Base-by-base conservation (phyloP, 352 stramenopile species). In the Globisporangium uncinulatum region DNA sequence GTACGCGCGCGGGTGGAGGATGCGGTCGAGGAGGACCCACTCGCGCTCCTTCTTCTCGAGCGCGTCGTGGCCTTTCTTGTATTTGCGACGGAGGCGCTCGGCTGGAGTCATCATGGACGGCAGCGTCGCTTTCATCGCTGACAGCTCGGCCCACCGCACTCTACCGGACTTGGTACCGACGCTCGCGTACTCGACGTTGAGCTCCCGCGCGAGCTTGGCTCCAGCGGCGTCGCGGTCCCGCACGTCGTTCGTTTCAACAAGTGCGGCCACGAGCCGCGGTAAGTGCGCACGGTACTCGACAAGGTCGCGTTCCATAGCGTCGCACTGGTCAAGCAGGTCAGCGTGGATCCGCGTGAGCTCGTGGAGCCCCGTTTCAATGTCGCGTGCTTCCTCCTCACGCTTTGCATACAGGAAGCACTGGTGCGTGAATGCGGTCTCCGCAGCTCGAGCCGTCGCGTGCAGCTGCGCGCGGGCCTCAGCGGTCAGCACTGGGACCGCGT, bases 91-190 rank as follows among this genome's bases (percentile, higher is more conserved):
- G 20, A 93, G 58, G 14, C 79, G 65, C 56, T 93, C 78, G 0
- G 80, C 78, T 0, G 80, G 74, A 10, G 80, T 89, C 70, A 93
- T 87, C 73, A 89, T 87, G 4, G 79, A 91, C 4, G 80, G 80
- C 9, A 93, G 53, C 53, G 83, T 87, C 11, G 79, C 70, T 53
- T 87, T 88, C 66, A 91, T 80, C 4, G 80, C 83, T 4, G 80
- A 83, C 7, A 93, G 39, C 41, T 91, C 83, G 0, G 78, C 74
- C 83, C 80, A 93, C 4, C 74, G 68, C 34, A 89, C 76, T 37
- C 80, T 86, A n/a, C 69, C 63, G 1, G 76, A 82, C 46, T 74
- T 81, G 0, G 51, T 66, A 20, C 76, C 76, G 11, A 63, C 71
- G 37, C 56, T 74, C n/a, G 70, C 65, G 60, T 89, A 93, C 41